phyloP scores from a whole-genome alignment of 192 early-diverging fungal genomes.

The Dissophora ornata region DNA sequence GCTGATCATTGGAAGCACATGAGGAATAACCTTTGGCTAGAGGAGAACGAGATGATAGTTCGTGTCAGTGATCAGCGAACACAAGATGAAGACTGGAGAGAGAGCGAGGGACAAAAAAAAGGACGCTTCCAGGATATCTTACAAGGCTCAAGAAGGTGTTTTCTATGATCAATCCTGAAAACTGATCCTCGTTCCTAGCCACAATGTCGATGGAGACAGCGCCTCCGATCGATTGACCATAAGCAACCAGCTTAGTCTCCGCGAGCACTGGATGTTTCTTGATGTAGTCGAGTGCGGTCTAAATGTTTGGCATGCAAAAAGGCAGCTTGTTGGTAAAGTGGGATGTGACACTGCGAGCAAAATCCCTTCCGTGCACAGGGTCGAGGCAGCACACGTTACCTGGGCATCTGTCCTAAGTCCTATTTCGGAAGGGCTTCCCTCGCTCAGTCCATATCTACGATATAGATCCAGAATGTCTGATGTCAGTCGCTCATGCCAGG shows the following conservation, averaged over 20 bases:
- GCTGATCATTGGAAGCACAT: constrained; percentile 80
- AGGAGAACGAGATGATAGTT: neutral
- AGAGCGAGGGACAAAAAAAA: too few relatives aligned
- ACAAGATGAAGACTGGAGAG: too few relatives aligned
- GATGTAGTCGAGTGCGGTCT: constrained; percentile 89
- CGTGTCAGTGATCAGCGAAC: too few relatives aligned
- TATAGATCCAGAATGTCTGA: neutral
- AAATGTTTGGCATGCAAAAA: neutral
- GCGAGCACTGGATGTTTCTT: constrained; percentile 75
- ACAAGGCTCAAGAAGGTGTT: constrained; percentile 94
- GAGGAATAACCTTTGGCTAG: constrained; percentile 88
- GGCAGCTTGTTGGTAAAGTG: neutral
- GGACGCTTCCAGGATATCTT: constrained; percentile 25
- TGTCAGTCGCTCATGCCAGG: neutral
- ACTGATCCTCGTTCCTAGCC: constrained; percentile 76
- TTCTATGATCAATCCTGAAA: constrained; percentile 89
- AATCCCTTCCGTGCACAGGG: too few relatives aligned
- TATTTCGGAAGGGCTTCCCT: constrained; percentile 87
- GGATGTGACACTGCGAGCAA: neutral
- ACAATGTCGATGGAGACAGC: constrained; percentile 94
- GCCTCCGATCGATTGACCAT: constrained; percentile 97
- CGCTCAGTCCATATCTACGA: constrained; percentile 90
- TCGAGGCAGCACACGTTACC: too few relatives aligned
- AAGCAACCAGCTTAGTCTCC: constrained; percentile 85
- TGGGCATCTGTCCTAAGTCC: constrained; percentile 91